Evolutionary conservation across 2,329 filamentous ascomycete species (phyloP).

Genomic region (Hypoxylon sp.): DNA sequence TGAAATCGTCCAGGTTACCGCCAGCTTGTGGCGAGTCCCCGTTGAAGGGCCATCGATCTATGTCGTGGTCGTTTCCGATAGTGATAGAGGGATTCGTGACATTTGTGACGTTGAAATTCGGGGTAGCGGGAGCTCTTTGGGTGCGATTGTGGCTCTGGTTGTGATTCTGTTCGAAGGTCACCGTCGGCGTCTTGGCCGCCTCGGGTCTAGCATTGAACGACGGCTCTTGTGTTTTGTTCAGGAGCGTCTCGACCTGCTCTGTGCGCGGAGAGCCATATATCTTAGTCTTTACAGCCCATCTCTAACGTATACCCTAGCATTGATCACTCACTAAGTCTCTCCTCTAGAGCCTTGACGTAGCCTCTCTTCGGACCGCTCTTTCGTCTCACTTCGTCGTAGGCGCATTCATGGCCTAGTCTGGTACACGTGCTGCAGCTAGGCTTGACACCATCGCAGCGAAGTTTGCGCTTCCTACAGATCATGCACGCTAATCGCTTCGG

Average conservation of each 20-base stretch:
- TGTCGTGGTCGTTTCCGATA: conserved; percentile 56
- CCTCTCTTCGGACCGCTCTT: conserved; percentile 95
- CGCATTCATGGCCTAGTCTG: conserved; percentile 84
- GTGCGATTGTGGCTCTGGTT: conserved; percentile 26
- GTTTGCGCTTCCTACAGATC: conserved; percentile 89
- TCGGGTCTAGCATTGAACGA: conserved; percentile 47
- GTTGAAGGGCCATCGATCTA: conserved; percentile 64
- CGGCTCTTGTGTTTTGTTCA: conserved; percentile 77
- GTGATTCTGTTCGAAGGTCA: conserved; percentile 46
- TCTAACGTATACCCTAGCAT: conserved; percentile 5
- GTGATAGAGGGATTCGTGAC: conserved; percentile 57
- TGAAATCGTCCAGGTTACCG: conserved; percentile 63
- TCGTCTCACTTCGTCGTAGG: conserved; percentile 90
- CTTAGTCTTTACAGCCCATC: conserved; percentile 24
- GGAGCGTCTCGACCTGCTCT: conserved; percentile 93
- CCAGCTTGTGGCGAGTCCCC: conserved; percentile 60
- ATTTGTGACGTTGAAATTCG: conserved; percentile 53
- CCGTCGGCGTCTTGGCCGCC: conserved; percentile 47
- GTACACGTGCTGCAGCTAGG: conserved; percentile 90
- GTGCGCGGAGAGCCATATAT: conserved; percentile 26
- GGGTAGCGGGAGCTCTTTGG: conserved; percentile 45
- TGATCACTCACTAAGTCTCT: conserved; percentile 77
- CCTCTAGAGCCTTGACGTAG: conserved; percentile 93
- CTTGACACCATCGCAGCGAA: conserved; percentile 85
- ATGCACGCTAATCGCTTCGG: conserved; percentile 96